Evolutionary conservation across 2,329 filamentous ascomycete species (phyloP), one percentile per base, ranked within the genome.

Genomic region (Cercospora canescens): DNA sequence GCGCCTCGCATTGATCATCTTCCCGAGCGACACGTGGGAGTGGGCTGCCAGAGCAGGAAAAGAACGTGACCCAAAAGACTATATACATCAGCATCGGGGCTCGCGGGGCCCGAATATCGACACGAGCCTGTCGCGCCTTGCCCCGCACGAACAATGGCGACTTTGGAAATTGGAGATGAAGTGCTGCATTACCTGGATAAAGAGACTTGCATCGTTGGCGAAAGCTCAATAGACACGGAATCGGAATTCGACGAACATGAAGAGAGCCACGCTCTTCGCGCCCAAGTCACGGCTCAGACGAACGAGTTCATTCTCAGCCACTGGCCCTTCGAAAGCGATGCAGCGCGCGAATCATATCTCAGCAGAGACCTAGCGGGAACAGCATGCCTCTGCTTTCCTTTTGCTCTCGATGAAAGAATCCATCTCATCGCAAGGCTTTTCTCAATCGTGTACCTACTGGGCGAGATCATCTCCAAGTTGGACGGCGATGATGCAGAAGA

Each of bases 351-450:
- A 6, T 28, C 48, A 6, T 67, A 59, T 6, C 59, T 67, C 26
- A 21, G n/a, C 28, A 50, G 34, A 26, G 65, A 67, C 45, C 26
- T 67, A 16, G 39, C 62, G 6, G 65, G 65, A 14, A 26, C 65
- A 11, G 65, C 65, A 21, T 63, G 62, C 39, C 62, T 60, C 32
- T 52, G 37, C 12, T 67, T 65, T 54, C 62, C 65, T 2, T 67
- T 60, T n/a, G 65, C 65, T 6, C 62, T 67, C 18, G 65, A 65
- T 26, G 65, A 67, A 12, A 58, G 65, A 4, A 67, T 67, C 50
- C 58, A 62, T 21, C 45, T 67, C 26, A 60, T 65, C 39, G 65
- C 65, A 4, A 41, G 62, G 8, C 58, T 67, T 7, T 65, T 67
- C 52, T 65, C 65, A 7, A 41, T 67, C 30, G 39, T 62, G 16